Conservation (phyloP, 352 stramenopile genomes). For the Phytophthora brassicae region DNA sequence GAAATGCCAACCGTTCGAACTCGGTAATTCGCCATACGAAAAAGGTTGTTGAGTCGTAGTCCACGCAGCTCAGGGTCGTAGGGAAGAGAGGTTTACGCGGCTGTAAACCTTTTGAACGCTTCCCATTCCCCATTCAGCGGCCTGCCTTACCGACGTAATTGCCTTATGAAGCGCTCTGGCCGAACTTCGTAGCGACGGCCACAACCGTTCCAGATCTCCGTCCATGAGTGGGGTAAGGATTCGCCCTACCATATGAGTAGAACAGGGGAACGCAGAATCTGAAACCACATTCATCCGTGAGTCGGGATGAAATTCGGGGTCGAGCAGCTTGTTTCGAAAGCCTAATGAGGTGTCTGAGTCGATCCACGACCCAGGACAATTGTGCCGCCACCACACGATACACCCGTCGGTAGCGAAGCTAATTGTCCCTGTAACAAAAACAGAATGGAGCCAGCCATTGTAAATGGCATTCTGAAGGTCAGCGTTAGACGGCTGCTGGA, state of each 20-base stretch:
- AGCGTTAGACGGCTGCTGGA: neutral
- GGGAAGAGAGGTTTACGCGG: neutral
- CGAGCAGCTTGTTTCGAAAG: neutral
- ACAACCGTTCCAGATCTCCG: neutral
- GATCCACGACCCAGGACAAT: neutral
- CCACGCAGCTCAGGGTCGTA: neutral
- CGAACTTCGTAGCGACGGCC: neutral
- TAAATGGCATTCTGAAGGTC: neutral
- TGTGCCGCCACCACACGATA: neutral
- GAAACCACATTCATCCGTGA: neutral
- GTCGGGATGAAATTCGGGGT: neutral
- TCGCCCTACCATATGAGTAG: neutral
- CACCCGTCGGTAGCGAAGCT: neutral
- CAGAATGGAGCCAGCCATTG: neutral
- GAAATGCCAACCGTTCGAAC: constrained; percentile 10
- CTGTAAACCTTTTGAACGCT: constrained; percentile 1
- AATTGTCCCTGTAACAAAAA: neutral
- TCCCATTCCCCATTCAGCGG: neutral
- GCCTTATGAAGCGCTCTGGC: neutral
- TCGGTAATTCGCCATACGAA: constrained; percentile 4
- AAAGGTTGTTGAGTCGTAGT: neutral
- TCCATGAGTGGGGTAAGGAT: neutral
- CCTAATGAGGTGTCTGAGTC: neutral
- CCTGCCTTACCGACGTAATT: constrained; percentile 1
- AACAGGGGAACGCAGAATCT: neutral